Evolutionary conservation across 768 basidiomycete species (phyloP), one percentile per base, ranked within the genome.

Genomic region (Russula vinacea): DNA sequence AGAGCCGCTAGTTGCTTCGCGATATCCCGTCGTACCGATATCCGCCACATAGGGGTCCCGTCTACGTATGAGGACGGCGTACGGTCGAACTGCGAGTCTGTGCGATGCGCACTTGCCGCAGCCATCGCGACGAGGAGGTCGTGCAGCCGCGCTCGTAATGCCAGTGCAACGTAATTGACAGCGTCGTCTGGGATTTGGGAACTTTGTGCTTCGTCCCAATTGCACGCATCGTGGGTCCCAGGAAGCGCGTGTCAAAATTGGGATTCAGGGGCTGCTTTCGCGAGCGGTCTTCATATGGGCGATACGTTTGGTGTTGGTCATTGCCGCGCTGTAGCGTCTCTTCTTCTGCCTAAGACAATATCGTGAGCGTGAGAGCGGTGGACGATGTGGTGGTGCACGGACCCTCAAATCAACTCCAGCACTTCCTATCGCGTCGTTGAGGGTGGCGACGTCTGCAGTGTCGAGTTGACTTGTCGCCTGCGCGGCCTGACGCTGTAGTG

Each of bases 351-450:
- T 94, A 58, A 57, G 19, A 22, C 58, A 53, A 52, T 33, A 65
- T 58, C 47, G 35, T 56, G 16, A 42, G 57, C 32, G 22, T 24
- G 6, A 10, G 29, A 16, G 40, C 8, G 22, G 42, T 26, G 33
- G 16, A 37, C n/a, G 42, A 47, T 14, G 45, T 51, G 44, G 33
- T 37, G 60, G 33, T 17, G 37, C 19, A 74, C 80, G 66, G 67
- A 89, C 90, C 72, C 88, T 76, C n/a, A 94, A 76, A 76, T 94
- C 92, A 8, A 94, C 90, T 13, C 92, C 91, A 8, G 90, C 91
- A 71, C 90, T 91, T 5, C 90, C 92, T 1, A 94, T 76, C 5
- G 90, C 92, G 68, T 94, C 91, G 61, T 91, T 92, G 49, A 94
- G 71, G 8, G 88, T 89, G 13, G 90, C 84, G 39, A 92, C 83